Evolutionary conservation across 306 rosid genomes (phyloP).

Genomic region (Ochetophila trinervis): DNA sequence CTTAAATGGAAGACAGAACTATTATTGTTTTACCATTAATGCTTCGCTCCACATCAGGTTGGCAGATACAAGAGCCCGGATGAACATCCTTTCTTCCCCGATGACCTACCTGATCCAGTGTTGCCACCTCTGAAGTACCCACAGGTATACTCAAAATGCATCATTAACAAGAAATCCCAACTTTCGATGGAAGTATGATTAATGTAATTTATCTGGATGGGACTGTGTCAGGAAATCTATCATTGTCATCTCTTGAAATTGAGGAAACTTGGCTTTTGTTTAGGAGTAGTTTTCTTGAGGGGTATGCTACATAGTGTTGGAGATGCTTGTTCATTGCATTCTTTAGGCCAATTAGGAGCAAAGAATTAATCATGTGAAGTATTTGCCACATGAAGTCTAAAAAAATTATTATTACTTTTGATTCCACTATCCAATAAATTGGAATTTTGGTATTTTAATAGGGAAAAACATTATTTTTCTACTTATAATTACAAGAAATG

Average conservation of each 20-base stretch:
- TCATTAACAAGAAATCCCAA: neutral
- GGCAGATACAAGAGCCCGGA: constrained; percentile 94
- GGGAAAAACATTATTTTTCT: neutral
- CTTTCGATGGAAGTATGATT: neutral
- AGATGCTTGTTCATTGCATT: neutral
- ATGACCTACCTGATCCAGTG: constrained; percentile 63
- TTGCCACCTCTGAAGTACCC: constrained; percentile 85
- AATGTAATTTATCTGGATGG: neutral
- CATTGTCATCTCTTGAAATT: neutral
- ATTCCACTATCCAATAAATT: no score
- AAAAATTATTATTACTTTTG: neutral
- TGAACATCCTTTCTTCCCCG: constrained; percentile 87
- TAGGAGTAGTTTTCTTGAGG: constrained; percentile 1
- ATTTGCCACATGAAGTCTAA: neutral
- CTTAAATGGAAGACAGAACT: neutral
- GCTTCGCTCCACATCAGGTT: constrained; percentile 45
- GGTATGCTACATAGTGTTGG: constrained; percentile 9
- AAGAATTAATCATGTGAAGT: no score
- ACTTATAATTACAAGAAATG: neutral
- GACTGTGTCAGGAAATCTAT: neutral
- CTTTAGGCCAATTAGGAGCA: constrained; percentile 2
- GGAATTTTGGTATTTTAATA: neutral
- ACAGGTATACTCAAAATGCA: constrained; percentile 44
- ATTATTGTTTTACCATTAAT: constrained; percentile 19
- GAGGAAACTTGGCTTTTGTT: neutral